Percentiles rank a stretch among this genome's conserved stretches.
Evolutionary conservation across 2,329 filamentous ascomycete genomes (phyloP).

Genomic region (Aspergillus tubingensis): DNA sequence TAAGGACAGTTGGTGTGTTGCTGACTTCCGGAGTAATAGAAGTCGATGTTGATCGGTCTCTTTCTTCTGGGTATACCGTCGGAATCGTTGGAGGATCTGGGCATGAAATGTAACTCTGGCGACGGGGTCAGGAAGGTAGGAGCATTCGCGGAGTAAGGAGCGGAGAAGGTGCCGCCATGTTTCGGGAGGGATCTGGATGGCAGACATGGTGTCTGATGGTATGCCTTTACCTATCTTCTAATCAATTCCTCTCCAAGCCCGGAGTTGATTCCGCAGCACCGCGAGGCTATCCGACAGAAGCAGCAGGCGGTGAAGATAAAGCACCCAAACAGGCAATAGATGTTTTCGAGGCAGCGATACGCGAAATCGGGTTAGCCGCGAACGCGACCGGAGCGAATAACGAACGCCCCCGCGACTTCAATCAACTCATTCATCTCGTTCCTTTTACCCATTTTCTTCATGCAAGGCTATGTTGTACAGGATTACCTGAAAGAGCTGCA

Average conservation of each 20-base stretch:
- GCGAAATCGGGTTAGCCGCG: constrained; percentile 26
- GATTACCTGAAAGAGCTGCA: background rate
- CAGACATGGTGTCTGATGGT: constrained; percentile 3
- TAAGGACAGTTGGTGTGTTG: constrained; percentile 44
- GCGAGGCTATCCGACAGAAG: background rate
- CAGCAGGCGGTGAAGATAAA: constrained; percentile 4
- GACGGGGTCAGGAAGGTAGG: constrained; percentile 61
- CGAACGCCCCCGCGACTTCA: constrained; percentile 27
- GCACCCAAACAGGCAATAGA: constrained; percentile 23
- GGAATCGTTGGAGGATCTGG: constrained; percentile 53
- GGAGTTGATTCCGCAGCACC: too few species aligned
- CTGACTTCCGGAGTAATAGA: constrained; percentile 26
- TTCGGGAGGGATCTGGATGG: constrained; percentile 24
- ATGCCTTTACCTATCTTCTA: too few species aligned
- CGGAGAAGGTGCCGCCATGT: constrained; percentile 54
- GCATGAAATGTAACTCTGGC: constrained; percentile 54
- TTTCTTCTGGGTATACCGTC: constrained; percentile 36
- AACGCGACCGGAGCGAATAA: constrained; percentile 23
- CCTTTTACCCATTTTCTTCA: background rate
- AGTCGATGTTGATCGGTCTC: constrained; percentile 21
- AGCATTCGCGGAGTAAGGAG: constrained; percentile 59
- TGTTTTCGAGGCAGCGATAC: constrained; percentile 18
- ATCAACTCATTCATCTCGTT: constrained; percentile 5
- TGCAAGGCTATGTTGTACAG: constrained; percentile 9
- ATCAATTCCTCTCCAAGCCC: too few species aligned